phyloP scores from a whole-genome alignment of 2,329 filamentous ascomycete genomes.

The Immersiporthe knoxdaviesiana region DNA sequence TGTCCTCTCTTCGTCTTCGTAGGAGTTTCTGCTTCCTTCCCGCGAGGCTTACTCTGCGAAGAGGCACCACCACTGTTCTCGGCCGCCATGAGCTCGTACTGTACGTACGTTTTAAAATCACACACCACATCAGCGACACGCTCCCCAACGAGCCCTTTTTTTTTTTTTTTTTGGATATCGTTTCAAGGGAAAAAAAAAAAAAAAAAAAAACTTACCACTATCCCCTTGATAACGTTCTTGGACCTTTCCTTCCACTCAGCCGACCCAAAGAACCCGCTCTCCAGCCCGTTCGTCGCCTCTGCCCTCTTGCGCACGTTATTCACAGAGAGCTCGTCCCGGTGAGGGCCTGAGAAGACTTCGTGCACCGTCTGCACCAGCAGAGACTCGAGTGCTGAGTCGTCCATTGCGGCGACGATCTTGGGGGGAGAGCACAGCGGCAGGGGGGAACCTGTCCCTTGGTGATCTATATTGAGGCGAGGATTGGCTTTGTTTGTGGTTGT shows the following conservation, averaged over 20 bases:
- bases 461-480: too few species aligned
- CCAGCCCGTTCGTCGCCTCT: constrained; percentile 53
- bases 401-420: not conserved
- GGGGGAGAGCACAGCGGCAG: too few species aligned
- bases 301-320: constrained; percentile 59
- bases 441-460: too few species aligned
- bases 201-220: constrained; percentile 50
- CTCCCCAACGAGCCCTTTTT: not conserved
- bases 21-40: constrained; percentile 29
- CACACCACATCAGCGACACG: not conserved
- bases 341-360: constrained; percentile 47
- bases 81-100: constrained; percentile 22
- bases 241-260: constrained; percentile 61
- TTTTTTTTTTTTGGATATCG: not conserved
- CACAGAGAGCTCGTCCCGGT: constrained; percentile 55
- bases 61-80: constrained; percentile 21
- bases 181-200: not conserved
- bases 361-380: constrained; percentile 52
- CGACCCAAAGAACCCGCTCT: constrained; percentile 53
- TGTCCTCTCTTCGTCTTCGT: constrained; percentile 34
- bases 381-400: constrained; percentile 44
- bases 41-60: constrained; percentile 6
- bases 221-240: constrained; percentile 59
- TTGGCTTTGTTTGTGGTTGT: too few species aligned
- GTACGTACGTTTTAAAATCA: constrained; percentile 7